These are phyloP conservation scores for Pseudogymnoascus sp. DNA, from an alignment of 2,329 filamentous ascomycete genomes.

Conservation along the genomic window DNA sequence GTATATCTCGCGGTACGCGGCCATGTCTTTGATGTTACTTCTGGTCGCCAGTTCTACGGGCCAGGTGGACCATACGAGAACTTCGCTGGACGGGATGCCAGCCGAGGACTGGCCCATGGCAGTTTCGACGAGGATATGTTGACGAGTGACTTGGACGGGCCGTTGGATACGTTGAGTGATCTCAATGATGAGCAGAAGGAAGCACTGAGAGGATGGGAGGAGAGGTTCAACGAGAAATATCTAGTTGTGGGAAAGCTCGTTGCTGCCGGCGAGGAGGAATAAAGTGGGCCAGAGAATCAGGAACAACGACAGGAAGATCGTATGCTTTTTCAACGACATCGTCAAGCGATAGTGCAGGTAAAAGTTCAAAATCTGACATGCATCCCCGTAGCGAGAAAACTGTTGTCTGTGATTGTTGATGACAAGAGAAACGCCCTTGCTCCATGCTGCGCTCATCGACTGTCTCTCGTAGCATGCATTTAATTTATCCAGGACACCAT, in stretches of 20 bases:
- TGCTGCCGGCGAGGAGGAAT: slow-evolving; percentile 44
- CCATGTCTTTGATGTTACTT: slow-evolving; percentile 80
- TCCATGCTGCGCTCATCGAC: slow-evolving; percentile 35
- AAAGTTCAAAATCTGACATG: slow-evolving; percentile 2
- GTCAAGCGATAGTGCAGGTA: background rate
- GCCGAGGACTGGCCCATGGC: slow-evolving; percentile 75
- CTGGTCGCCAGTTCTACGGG: slow-evolving; percentile 89
- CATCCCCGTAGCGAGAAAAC: background rate
- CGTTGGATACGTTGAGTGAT: slow-evolving; percentile 67
- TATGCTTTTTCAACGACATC: background rate
- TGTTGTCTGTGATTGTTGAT: slow-evolving; percentile 52
- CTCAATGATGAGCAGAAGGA: slow-evolving; percentile 70
- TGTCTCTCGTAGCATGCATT: slow-evolving; percentile 1
- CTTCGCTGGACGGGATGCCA: slow-evolving; percentile 90
- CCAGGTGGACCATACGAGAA: slow-evolving; percentile 92
- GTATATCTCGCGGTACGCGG: slow-evolving; percentile 91
- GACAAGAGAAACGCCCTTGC: slow-evolving; percentile 4
- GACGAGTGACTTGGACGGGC: slow-evolving; percentile 79
- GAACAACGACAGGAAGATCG: background rate
- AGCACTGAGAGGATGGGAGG: slow-evolving; percentile 83
- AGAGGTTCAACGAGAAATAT: slow-evolving; percentile 89
- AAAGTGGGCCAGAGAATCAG: slow-evolving; percentile 6
- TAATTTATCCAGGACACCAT: background rate
- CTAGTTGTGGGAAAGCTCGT: slow-evolving; percentile 86
- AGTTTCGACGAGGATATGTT: slow-evolving; percentile 95